Conservation (phyloP, 805 yeast genomes). For the Starmerella apicola region DNA sequence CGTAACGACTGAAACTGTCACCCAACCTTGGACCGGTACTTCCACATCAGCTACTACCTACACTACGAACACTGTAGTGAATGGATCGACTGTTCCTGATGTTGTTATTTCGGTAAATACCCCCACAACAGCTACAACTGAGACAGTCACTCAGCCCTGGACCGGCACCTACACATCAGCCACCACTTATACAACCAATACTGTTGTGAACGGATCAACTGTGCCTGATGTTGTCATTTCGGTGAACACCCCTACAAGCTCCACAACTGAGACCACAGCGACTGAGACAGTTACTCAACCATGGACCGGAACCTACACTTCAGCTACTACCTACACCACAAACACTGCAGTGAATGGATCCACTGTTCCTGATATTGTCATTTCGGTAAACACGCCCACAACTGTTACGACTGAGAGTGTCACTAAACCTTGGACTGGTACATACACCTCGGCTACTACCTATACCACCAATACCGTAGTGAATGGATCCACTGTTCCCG, state of each 20-base stretch:
- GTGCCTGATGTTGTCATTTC: background rate
- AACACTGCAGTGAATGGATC: conserved; percentile 1
- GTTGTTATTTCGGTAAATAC: background rate
- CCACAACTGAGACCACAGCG: background rate
- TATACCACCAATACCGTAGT: background rate
- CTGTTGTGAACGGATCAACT: background rate
- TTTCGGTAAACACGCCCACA: conserved; percentile 2
- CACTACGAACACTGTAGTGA: background rate
- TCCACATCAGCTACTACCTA: no score
- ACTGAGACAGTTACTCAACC: no score
- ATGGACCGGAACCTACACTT: background rate
- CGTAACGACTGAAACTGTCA: no score
- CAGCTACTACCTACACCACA: background rate
- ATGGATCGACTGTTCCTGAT: background rate
- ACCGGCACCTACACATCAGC: background rate
- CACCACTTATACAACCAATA: background rate
- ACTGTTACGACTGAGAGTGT: background rate
- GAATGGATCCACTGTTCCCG: conserved; percentile 1
- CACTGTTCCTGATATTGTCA: background rate
- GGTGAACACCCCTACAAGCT: background rate
- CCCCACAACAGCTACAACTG: background rate
- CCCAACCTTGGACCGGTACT: no score
- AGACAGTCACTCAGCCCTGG: no score
- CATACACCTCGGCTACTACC: background rate
- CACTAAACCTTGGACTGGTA: conserved; percentile 4